Evolutionary conservation across 1,284 basidiomycete species (phyloP).

Genomic region (Jaminaea rosea): DNA sequence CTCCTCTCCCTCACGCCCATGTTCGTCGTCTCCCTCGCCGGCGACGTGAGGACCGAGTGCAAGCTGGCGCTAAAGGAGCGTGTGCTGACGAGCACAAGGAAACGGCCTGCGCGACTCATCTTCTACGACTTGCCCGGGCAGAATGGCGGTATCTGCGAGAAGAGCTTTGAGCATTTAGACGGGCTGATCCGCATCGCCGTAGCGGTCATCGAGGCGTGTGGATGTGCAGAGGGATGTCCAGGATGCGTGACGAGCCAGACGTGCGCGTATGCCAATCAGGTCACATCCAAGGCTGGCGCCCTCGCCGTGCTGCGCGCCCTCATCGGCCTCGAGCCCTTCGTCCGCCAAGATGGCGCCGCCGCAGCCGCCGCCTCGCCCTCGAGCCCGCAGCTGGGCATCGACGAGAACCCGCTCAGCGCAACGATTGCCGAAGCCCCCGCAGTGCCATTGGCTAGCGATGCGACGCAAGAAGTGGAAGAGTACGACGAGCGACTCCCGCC

Average conservation of each 20-base stretch:
- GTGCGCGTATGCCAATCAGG: constrained; percentile 30
- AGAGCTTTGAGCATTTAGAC: constrained; percentile 71
- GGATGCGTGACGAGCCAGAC: constrained; percentile 55
- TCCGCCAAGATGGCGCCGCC: constrained; percentile 17
- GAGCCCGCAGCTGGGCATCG: constrained; percentile 12
- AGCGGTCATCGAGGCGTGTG: constrained; percentile 59
- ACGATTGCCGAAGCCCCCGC: constrained; percentile 25
- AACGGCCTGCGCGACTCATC: constrained; percentile 72
- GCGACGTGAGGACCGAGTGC: constrained; percentile 75
- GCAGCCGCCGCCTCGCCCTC: constrained; percentile 32
- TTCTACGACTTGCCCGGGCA: constrained; percentile 70
- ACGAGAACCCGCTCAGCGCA: constrained; percentile 9
- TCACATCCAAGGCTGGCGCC: constrained; percentile 42
- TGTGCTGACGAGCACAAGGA: constrained; percentile 57
- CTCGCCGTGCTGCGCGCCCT: constrained; percentile 39
- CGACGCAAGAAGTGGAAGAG: constrained; percentile 18
- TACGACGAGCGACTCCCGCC: constrained; percentile 23
- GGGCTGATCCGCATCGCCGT: constrained; percentile 61
- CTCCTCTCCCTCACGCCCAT: constrained; percentile 60
- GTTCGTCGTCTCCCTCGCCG: constrained; percentile 58
- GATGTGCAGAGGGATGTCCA: constrained; percentile 64
- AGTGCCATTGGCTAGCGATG: constrained; percentile 15
- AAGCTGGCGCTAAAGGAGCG: constrained; percentile 69
- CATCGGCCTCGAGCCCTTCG: constrained; percentile 34
- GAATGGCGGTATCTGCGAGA: constrained; percentile 63